Evolutionary conservation across 78 protist genomes (phyloP).

Genomic region (Creolimax fragrantissima): DNA sequence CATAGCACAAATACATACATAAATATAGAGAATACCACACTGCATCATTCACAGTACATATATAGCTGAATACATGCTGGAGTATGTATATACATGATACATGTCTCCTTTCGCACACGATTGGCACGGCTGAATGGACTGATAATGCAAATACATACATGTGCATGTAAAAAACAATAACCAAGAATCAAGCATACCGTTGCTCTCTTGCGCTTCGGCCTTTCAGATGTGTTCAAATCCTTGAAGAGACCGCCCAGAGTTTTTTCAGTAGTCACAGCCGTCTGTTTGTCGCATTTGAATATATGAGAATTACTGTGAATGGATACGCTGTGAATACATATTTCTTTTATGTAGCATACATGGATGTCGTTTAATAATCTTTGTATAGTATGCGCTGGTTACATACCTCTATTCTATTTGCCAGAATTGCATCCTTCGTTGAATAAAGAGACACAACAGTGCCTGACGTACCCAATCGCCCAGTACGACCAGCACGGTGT

Average conservation of each 20-base stretch:
- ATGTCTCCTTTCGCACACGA: too few relatives aligned
- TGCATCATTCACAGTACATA: background rate
- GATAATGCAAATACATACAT: background rate
- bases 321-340: background rate
- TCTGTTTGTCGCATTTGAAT: background rate
- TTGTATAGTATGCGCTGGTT: background rate
- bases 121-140: too few relatives aligned
- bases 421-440: background rate
- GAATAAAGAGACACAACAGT: background rate
- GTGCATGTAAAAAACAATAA: too few relatives aligned
- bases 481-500: slow-evolving; percentile 61
- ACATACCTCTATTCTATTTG: background rate
- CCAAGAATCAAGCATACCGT: too few relatives aligned
- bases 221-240: too few relatives aligned
- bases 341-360: background rate
- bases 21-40: background rate
- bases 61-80: background rate
- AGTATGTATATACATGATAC: background rate
- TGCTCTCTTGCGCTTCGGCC: too few relatives aligned
- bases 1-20: background rate
- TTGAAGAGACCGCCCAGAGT: background rate
- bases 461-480: slow-evolving; percentile 41
- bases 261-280: background rate
- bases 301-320: background rate
- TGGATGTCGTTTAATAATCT: background rate